Percentiles rank a stretch among this genome's conserved stretches.
Conservation (phyloP, 1,284 basidiomycete species). For the Ceratobasidium sp. region DNA sequence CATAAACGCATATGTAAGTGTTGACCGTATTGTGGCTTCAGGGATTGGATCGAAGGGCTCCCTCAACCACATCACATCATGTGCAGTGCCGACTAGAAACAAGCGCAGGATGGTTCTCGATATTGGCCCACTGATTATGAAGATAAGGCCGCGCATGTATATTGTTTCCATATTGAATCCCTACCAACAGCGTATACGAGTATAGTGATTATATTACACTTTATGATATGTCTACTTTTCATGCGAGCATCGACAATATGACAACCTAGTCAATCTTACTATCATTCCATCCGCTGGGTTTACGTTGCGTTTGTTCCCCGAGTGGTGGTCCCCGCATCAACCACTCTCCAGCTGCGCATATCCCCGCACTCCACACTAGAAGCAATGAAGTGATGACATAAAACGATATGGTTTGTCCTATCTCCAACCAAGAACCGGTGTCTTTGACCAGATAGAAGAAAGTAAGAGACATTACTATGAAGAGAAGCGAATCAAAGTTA, state of each 20-base stretch:
- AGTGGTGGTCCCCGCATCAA: slow-evolving; percentile 56
- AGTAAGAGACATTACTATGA: slow-evolving; percentile 73
- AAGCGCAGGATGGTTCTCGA: no score
- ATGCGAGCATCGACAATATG: no score
- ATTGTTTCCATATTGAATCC: no score
- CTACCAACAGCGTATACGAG: no score
- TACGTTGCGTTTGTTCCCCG: no score
- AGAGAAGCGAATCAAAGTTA: slow-evolving; percentile 39
- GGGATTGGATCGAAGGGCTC: neutral
- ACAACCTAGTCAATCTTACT: no score
- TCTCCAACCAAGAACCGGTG: slow-evolving; percentile 88
- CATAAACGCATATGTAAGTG: neutral
- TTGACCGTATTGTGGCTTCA: neutral
- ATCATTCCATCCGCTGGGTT: no score
- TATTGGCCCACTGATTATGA: no score
- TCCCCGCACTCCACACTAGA: slow-evolving; percentile 78
- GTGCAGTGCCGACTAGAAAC: neutral
- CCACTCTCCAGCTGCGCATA: slow-evolving; percentile 72
- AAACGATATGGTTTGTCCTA: slow-evolving; percentile 87
- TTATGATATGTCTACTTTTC: no score
- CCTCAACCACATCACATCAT: neutral
- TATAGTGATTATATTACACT: no score
- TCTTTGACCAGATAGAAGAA: slow-evolving; percentile 88
- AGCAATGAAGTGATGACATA: slow-evolving; percentile 86
- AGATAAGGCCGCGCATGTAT: no score